Evolutionary conservation across 1,139 yeast species (phyloP).

Genomic region (Pichia sp.): DNA sequence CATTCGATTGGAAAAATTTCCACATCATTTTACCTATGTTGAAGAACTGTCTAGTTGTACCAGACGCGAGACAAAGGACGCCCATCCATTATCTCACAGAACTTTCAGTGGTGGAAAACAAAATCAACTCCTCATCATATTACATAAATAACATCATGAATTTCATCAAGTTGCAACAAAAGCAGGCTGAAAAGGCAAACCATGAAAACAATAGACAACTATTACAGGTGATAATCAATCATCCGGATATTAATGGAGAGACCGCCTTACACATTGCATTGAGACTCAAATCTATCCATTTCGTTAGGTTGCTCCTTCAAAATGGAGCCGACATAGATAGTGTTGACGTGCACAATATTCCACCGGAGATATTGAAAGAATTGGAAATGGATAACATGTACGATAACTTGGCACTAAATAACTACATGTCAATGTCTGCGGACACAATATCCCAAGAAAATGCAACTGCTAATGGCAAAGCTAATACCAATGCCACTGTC

Average conservation of each 20-base stretch:
- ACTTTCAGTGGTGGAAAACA: constrained; percentile 44
- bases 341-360: constrained; percentile 17
- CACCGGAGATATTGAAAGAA: constrained; percentile 20
- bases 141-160: constrained; percentile 35
- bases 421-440: too few relatives aligned
- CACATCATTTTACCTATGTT: constrained; percentile 62
- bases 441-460: neutral
- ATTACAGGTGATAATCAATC: constrained; percentile 56
- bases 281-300: constrained; percentile 31
- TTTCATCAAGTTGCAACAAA: constrained; percentile 24
- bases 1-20: constrained; percentile 73
- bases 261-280: constrained; percentile 63
- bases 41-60: constrained; percentile 62
- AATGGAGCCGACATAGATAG: constrained; percentile 36
- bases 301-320: constrained; percentile 29
- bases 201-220: constrained; percentile 32
- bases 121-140: constrained; percentile 32
- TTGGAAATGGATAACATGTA: constrained; percentile 15
- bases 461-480: neutral
- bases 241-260: constrained; percentile 62
- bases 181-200: constrained; percentile 23
- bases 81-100: constrained; percentile 71
- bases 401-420: too few relatives aligned
- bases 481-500: too few relatives aligned
- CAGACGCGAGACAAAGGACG: constrained; percentile 66